phyloP scores from a whole-genome alignment of 73 alveolate species.

The Stentor coeruleus region DNA sequence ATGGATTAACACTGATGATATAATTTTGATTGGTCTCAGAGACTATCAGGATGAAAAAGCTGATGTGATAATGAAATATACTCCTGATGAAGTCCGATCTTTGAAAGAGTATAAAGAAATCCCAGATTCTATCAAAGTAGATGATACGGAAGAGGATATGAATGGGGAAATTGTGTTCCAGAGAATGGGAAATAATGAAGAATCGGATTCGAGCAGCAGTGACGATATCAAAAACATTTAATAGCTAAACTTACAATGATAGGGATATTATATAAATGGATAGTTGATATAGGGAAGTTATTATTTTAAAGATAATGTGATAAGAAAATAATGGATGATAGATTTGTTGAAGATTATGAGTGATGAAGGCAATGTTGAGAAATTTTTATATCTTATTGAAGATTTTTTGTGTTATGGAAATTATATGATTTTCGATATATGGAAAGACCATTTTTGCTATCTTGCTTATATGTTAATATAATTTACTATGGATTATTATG shows the following conservation, averaged over 20 bases:
- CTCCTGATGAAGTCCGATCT: constrained; percentile 90
- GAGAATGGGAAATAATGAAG: background rate
- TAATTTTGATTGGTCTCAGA: constrained; percentile 86
- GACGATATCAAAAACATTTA: constrained; percentile 1
- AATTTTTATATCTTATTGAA: no score
- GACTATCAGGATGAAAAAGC: constrained; percentile 95
- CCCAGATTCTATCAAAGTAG: constrained; percentile 74
- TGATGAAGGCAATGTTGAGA: no score
- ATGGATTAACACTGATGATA: constrained; percentile 95
- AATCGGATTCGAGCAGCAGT: background rate
- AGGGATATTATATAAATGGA: no score
- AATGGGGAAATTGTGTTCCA: background rate
- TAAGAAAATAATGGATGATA: no score
- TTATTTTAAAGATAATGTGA: no score
- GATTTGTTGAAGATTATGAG: no score
- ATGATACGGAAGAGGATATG: constrained; percentile 36
- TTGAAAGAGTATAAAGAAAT: constrained; percentile 87
- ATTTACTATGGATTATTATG: no score
- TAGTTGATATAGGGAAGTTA: no score
- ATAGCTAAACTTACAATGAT: background rate
- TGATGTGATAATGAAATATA: constrained; percentile 90
- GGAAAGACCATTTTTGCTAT: no score
- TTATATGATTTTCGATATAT: no score
- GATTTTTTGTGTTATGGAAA: no score
- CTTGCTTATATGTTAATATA: no score